Conservation (phyloP, 2,329 filamentous ascomycete genomes). For the Corinectria fuckeliana region DNA sequence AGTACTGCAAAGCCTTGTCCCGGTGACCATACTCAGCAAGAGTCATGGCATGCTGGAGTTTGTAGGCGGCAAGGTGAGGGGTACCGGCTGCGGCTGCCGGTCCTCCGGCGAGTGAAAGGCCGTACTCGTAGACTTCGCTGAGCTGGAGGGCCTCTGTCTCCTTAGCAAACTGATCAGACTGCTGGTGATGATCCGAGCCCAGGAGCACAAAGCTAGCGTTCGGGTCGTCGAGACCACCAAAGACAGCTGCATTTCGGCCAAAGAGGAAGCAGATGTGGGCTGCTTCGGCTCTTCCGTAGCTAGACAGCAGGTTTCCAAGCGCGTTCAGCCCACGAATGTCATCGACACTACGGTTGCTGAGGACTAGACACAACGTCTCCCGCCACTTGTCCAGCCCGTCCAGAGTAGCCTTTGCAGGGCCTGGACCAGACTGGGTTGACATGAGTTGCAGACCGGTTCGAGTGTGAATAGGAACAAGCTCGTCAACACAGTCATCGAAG, state of each 20-base stretch:
- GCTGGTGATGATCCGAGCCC: slow-evolving; percentile 79
- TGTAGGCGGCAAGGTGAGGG: slow-evolving; percentile 89
- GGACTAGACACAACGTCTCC: slow-evolving; percentile 83
- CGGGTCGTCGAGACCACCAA: slow-evolving; percentile 84
- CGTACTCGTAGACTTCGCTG: slow-evolving; percentile 96
- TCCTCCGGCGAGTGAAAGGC: slow-evolving; percentile 72
- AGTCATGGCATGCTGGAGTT: slow-evolving; percentile 83
- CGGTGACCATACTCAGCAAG: slow-evolving; percentile 85
- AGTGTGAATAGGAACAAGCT: slow-evolving; percentile 91
- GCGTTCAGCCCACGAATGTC: slow-evolving; percentile 80
- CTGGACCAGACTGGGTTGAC: slow-evolving; percentile 70
- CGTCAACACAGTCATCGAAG: slow-evolving; percentile 91
- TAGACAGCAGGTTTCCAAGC: slow-evolving; percentile 80
- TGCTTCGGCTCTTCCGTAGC: slow-evolving; percentile 88
- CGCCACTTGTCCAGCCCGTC: slow-evolving; percentile 93
- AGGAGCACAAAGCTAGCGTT: slow-evolving; percentile 81
- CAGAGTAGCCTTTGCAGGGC: slow-evolving; percentile 72
- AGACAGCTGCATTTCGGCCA: slow-evolving; percentile 71
- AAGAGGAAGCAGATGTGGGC: slow-evolving; percentile 95
- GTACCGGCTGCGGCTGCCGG: slow-evolving; percentile 60
- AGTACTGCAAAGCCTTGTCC: slow-evolving; percentile 88
- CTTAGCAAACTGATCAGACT: slow-evolving; percentile 74
- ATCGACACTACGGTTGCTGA: slow-evolving; percentile 85
- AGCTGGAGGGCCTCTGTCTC: slow-evolving; percentile 88
- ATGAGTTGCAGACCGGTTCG: slow-evolving; percentile 91